These are phyloP conservation scores for Stenogyne calaminthoides DNA, from an alignment of 305 asterid genomes.

Conservation along the genomic window DNA sequence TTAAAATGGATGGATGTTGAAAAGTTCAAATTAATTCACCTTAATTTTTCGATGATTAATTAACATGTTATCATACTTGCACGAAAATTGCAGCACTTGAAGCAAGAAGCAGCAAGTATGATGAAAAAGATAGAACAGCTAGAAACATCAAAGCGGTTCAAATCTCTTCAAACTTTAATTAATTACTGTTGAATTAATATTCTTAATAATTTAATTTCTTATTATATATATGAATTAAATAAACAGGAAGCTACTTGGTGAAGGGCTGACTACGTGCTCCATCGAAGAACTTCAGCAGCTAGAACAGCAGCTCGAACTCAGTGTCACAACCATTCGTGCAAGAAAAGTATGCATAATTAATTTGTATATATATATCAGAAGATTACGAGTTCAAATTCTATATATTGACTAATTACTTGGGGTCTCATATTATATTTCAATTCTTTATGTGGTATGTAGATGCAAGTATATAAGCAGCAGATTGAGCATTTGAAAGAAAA, in stretches of 20 bases:
- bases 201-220: too few relatives aligned
- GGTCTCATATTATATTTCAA: neutral
- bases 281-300: conserved; percentile 74
- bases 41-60: neutral
- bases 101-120: conserved; percentile 69
- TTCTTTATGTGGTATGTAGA: conserved; percentile 37
- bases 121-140: conserved; percentile 80
- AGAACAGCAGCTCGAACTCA: conserved; percentile 74
- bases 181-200: too few relatives aligned
- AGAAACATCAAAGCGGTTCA: conserved; percentile 68
- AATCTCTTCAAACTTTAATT: neutral
- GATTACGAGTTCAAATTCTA: neutral
- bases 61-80: neutral
- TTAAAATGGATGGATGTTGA: neutral
- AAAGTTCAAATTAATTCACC: neutral
- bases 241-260: conserved; percentile 77
- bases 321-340: conserved; percentile 66
- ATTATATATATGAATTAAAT: neutral
- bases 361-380: neutral
- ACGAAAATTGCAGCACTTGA: conserved; percentile 50
- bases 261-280: conserved; percentile 62
- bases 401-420: neutral
- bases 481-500: conserved; percentile 71
- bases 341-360: conserved; percentile 58
- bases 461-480: conserved; percentile 78